These are phyloP conservation scores for Austroboletus festivus DNA, from an alignment of 768 basidiomycete genomes.

Conservation along the genomic window DNA sequence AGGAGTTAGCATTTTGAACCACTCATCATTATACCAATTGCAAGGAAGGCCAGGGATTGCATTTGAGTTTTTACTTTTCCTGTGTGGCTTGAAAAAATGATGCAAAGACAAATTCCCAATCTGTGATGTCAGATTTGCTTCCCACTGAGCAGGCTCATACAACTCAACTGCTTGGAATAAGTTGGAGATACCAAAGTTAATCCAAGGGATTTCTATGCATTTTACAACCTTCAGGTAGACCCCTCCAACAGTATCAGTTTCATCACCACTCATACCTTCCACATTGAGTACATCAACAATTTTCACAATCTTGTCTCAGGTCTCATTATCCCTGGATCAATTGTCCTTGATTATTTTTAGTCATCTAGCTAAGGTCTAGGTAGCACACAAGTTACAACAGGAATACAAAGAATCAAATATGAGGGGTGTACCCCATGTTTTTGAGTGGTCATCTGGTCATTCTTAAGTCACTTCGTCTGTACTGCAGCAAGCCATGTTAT, in stretches of 20 bases:
- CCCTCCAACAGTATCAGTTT: neutral
- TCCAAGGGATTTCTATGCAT: neutral
- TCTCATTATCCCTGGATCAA: neutral
- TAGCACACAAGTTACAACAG: neutral
- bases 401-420: too few species aligned
- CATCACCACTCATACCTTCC: conserved; percentile 8
- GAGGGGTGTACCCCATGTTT: conserved; percentile 1
- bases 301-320: neutral
- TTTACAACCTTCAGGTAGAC: neutral
- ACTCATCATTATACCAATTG: conserved; percentile 4
- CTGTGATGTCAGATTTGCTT: neutral
- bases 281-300: neutral
- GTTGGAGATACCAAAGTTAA: neutral
- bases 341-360: conserved; percentile 1
- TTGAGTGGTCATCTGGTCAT: neutral
- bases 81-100: neutral
- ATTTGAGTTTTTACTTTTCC: neutral
- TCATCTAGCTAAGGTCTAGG: neutral
- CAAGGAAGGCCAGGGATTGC: neutral
- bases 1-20: neutral
- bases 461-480: neutral
- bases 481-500: neutral
- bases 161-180: neutral
- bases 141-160: neutral
- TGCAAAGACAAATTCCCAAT: neutral